These are phyloP conservation scores for Phytophthora pseudosyringae DNA, from an alignment of 352 stramenopile species.

Conservation along the genomic window DNA sequence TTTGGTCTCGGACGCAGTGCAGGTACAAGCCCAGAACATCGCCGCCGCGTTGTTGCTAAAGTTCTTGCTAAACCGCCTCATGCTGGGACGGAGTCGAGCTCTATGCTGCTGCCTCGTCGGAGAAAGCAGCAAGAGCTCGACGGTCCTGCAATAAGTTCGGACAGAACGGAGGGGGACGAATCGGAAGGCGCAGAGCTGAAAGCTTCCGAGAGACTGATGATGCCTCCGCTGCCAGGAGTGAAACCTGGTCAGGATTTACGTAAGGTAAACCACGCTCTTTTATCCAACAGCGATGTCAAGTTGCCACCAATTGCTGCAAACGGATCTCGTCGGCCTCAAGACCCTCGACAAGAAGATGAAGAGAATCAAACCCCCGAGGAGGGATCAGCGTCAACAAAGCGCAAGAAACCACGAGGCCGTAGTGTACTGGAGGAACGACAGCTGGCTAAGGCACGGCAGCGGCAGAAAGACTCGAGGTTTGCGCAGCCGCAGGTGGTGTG, in stretches of 20 bases:
- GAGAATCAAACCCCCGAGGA: constrained; percentile 14
- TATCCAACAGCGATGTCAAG: constrained; percentile 25
- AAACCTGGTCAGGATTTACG: constrained; percentile 40
- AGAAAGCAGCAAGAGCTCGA: background rate
- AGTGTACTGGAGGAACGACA: constrained; percentile 76
- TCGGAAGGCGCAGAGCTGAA: constrained; percentile 17
- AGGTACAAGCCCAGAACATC: constrained; percentile 47
- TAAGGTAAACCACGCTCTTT: constrained; percentile 39
- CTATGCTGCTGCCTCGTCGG: constrained; percentile 39
- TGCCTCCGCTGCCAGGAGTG: constrained; percentile 24
- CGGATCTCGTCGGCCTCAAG: background rate
- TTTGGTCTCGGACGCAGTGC: constrained; percentile 72
- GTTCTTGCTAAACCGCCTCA: constrained; percentile 52
- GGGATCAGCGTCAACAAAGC: background rate
- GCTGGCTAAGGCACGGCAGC: constrained; percentile 43
- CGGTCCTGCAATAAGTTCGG: background rate
- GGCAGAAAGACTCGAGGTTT: constrained; percentile 65
- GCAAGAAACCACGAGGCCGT: constrained; percentile 42
- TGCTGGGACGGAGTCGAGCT: constrained; percentile 17
- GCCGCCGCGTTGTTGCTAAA: constrained; percentile 51
- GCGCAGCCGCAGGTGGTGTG: constrained; percentile 77
- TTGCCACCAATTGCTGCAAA: constrained; percentile 21
- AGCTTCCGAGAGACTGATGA: constrained; percentile 5
- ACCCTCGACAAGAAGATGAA: constrained; percentile 22
- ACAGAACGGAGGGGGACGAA: constrained; percentile 12